These are phyloP conservation scores for Apiotrichum mycotoxinovorans DNA, from an alignment of 1,284 basidiomycete genomes.

Conservation along the genomic window DNA sequence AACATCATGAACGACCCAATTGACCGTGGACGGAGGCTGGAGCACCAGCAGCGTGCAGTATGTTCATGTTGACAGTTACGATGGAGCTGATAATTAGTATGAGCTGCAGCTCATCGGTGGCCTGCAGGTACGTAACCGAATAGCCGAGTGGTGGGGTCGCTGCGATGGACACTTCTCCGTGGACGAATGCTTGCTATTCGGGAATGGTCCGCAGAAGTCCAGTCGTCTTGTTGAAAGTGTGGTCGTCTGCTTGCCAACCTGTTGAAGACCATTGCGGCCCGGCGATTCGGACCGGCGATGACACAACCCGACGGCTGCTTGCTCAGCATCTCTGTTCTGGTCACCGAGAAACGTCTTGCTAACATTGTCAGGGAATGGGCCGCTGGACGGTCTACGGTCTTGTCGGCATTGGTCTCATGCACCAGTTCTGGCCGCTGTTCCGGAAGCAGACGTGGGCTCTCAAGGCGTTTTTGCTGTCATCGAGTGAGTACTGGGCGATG, in stretches of 20 bases:
- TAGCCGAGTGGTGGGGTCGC: background rate
- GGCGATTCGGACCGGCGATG: too few species aligned
- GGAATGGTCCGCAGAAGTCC: too few species aligned
- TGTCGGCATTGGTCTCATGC: slow-evolving; percentile 62
- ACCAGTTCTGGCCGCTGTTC: slow-evolving; percentile 72
- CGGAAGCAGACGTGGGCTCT: slow-evolving; percentile 74
- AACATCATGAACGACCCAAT: slow-evolving; percentile 2
- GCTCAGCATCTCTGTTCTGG: too few species aligned
- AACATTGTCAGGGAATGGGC: slow-evolving; percentile 58
- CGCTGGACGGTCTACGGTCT: slow-evolving; percentile 59
- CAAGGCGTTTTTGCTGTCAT: slow-evolving; percentile 62
- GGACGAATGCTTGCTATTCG: too few species aligned
- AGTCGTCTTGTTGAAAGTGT: too few species aligned
- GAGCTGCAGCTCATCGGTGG: slow-evolving; percentile 43
- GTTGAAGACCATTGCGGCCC: too few species aligned
- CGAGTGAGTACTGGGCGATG: slow-evolving; percentile 23
- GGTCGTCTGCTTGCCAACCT: too few species aligned
- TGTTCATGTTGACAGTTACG: slow-evolving; percentile 1
- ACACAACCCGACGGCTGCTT: too few species aligned
- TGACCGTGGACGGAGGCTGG: slow-evolving; percentile 36
- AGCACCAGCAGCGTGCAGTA: slow-evolving; percentile 40
- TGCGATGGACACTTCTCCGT: background rate
- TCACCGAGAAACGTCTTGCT: background rate
- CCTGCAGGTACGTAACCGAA: slow-evolving; percentile 24
- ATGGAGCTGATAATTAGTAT: slow-evolving; percentile 21